Evolutionary conservation across 192 early-diverging fungal species (phyloP).

Genomic region (Paraglomus brasilianum): DNA sequence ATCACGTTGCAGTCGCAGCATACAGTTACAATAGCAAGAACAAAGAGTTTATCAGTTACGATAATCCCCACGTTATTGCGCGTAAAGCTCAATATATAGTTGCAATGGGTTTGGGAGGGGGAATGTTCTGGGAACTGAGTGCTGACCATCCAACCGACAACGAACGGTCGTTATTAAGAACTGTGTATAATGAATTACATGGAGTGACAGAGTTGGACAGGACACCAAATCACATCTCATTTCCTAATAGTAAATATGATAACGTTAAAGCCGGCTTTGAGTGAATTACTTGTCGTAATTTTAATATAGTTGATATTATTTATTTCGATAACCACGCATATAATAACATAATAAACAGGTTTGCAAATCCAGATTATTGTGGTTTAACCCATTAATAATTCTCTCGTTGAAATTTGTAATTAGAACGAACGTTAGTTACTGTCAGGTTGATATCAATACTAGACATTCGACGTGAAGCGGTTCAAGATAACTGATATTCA

Average conservation of each 20-base stretch:
- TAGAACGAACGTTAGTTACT: too few relatives aligned
- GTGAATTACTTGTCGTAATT: conserved; percentile 22
- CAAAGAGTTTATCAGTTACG: conserved; percentile 80
- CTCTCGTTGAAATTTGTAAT: too few relatives aligned
- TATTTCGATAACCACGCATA: too few relatives aligned
- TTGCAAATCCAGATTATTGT: too few relatives aligned
- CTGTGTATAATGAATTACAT: conserved; percentile 31
- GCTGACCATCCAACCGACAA: conserved; percentile 44
- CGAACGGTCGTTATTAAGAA: conserved; percentile 42
- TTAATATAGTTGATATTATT: too few relatives aligned
- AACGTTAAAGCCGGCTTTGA: conserved; percentile 46
- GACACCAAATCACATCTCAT: conserved; percentile 46
- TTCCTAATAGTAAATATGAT: conserved; percentile 47
- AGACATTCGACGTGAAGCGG: too few relatives aligned
- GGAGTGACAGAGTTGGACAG: conserved; percentile 33
- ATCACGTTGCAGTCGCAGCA: conserved; percentile 71
- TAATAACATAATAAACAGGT: too few relatives aligned
- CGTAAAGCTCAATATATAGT: conserved; percentile 68
- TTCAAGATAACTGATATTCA: too few relatives aligned
- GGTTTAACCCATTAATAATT: too few relatives aligned
- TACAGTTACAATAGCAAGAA: conserved; percentile 74
- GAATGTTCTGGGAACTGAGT: conserved; percentile 82
- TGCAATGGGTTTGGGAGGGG: conserved; percentile 58
- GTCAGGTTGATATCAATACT: too few relatives aligned
- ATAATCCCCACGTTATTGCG: conserved; percentile 62